Base-by-base conservation (phyloP, 2,329 filamentous ascomycete genomes). In the Coniella lustricola region DNA sequence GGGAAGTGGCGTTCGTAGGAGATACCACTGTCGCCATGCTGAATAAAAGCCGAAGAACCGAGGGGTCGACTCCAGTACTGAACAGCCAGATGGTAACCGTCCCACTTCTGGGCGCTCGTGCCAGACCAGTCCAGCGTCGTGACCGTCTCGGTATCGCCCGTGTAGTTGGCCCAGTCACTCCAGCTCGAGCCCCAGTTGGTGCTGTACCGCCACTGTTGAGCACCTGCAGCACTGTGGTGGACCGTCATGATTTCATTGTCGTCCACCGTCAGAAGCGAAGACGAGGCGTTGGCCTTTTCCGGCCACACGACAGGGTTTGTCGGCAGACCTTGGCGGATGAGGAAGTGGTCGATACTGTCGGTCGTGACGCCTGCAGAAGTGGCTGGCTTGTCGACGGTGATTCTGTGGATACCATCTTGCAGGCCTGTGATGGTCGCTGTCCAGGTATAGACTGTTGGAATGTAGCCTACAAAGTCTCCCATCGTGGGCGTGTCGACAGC, bases 261-360 rank as follows among this genome's bases (percentile, higher is more conserved):
- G 34, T 70, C 59, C 42, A 68, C 62, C 45, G 10, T 43, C 39
- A 83, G 65, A 2, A 83, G 66, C 5, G 67, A 68, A 4, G 64
- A 64, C 7, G 78, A 57, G 41, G 55, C 77, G 59, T 82, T 82
- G 16, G 77, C 75, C 4, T 61, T 60, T 8, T 58, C 59, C 0
- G 75, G 74, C 56, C 80, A 82, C 1, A 81, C 68, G 43, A 84
- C 72, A 0, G 79, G 78, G 56, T 84, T 84, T 50, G 77, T 68
- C 3, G 57, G 56, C 54, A 75, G 69, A 35, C 80, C 80, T 41
- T 81, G 66, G 17, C 80, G 74, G 64, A 57, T 29, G 51, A 84
- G 65, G 61, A 84, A 81, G 49, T 74, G 71, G 53, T 84, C 79
- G n/a, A 69, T 60, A 0, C 77, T 68, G 45, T 72, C 66, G 1